phyloP scores from a whole-genome alignment of 768 basidiomycete species.

The Pleurotus salmoneostramineus region DNA sequence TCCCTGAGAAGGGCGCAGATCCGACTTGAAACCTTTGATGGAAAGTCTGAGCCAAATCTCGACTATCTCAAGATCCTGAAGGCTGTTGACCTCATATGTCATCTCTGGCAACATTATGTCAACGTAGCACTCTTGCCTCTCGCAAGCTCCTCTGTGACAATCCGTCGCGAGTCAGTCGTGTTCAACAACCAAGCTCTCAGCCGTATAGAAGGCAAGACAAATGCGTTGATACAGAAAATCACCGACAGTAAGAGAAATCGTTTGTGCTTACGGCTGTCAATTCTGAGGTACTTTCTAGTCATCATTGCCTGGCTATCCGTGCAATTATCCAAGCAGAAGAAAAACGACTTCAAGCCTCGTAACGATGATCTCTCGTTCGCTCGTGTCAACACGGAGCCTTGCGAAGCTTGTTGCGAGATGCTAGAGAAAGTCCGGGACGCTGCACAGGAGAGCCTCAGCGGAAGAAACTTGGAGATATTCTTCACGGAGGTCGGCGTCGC shows the following conservation, averaged over 20 bases:
- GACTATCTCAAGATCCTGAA: conserved; percentile 60
- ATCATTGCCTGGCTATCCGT: conserved; percentile 70
- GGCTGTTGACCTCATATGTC: conserved; percentile 81
- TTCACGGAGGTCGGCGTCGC: conserved; percentile 91
- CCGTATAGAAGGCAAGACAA: conserved; percentile 80
- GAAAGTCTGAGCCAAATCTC: conserved; percentile 78
- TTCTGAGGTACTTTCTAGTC: conserved; percentile 31
- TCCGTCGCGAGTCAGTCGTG: conserved; percentile 87
- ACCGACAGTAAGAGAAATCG: conserved; percentile 62
- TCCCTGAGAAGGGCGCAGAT: conserved; percentile 52
- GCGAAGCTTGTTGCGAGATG: conserved; percentile 77
- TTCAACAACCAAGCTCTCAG: conserved; percentile 89
- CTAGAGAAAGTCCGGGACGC: conserved; percentile 79
- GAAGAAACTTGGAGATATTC: conserved; percentile 91
- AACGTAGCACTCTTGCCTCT: conserved; percentile 88
- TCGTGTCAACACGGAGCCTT: conserved; percentile 92
- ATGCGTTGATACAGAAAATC: conserved; percentile 73
- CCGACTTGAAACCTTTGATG: conserved; percentile 69
- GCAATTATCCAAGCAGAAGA: conserved; percentile 89
- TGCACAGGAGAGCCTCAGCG: conserved; percentile 73
- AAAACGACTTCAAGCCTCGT: conserved; percentile 93
- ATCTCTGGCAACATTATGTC: conserved; percentile 96
- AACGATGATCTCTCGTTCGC: conserved; percentile 96
- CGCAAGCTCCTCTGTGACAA: conserved; percentile 79
- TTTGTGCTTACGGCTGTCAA: not conserved